Conservation (phyloP, 2,329 filamentous ascomycete genomes). For the Mycogone perniciosa region DNA sequence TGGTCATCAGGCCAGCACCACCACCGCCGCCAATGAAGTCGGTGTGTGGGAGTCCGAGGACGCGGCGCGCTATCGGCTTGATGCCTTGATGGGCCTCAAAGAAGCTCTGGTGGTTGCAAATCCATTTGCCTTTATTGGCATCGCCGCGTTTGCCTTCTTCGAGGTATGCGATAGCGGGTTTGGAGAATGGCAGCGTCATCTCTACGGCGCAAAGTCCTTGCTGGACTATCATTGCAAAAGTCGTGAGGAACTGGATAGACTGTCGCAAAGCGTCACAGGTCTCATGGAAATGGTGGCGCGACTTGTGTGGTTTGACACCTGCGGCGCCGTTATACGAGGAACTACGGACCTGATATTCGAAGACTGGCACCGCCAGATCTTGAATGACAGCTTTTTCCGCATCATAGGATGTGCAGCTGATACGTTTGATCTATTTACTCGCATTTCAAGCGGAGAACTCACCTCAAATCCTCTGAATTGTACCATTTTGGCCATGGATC, state of each 20-base stretch:
- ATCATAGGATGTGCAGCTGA: constrained; percentile 33
- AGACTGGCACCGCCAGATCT: constrained; percentile 33
- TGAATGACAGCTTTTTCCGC: constrained; percentile 29
- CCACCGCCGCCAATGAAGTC: not conserved
- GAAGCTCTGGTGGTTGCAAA: constrained; percentile 33
- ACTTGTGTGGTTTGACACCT: constrained; percentile 36
- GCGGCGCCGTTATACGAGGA: constrained; percentile 22
- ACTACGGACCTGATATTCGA: constrained; percentile 29
- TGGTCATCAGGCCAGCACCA: constrained; percentile 5
- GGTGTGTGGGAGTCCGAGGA: constrained; percentile 14
- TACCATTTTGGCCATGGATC: constrained; percentile 21
- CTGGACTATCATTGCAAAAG: constrained; percentile 34
- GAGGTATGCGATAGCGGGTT: constrained; percentile 37
- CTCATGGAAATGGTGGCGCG: constrained; percentile 32
- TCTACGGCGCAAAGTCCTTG: constrained; percentile 33
- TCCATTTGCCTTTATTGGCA: constrained; percentile 36
- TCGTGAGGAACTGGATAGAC: constrained; percentile 26
- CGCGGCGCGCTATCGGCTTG: constrained; percentile 22
- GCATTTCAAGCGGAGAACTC: constrained; percentile 22
- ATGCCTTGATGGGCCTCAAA: constrained; percentile 31
- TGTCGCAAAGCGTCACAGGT: constrained; percentile 28
- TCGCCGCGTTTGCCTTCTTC: constrained; percentile 38
- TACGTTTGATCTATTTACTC: constrained; percentile 30
- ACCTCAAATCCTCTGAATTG: constrained; percentile 12
- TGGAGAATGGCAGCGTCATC: constrained; percentile 32